These are phyloP conservation scores for Scutellaria galericulata DNA, from an alignment of 257 asterid species.

Conservation along the genomic window DNA sequence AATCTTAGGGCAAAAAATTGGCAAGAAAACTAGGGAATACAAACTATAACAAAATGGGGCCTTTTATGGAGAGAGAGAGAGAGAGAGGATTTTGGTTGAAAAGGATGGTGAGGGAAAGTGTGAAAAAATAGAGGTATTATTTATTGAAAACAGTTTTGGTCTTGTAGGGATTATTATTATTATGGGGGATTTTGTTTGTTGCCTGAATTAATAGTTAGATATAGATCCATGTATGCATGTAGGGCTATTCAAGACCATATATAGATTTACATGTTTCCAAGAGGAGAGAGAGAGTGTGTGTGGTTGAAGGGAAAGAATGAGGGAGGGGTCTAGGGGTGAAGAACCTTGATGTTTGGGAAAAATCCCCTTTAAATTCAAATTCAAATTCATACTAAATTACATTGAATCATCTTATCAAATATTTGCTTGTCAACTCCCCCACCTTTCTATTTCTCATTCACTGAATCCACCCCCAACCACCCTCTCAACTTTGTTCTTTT, in stretches of 20 bases:
- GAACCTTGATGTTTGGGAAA: too few species aligned
- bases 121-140: background rate
- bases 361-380: too few species aligned
- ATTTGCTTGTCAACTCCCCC: too few species aligned
- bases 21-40: background rate
- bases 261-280: background rate
- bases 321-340: too few species aligned
- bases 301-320: background rate
- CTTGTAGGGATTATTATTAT: slow-evolving; percentile 32
- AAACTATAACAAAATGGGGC: background rate
- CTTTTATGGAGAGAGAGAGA: background rate
- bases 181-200: background rate
- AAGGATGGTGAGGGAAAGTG: background rate
- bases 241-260: background rate
- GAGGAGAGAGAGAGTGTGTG: background rate
- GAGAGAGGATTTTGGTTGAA: background rate
- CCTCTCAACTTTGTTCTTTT: too few species aligned
- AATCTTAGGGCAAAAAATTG: background rate
- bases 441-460: too few species aligned
- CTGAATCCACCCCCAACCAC: too few species aligned
- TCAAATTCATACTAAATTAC: too few species aligned
- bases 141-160: background rate
- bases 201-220: slow-evolving; percentile 24
- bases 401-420: too few species aligned
- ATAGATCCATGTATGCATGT: slow-evolving; percentile 21